Evolutionary conservation across 495 filamentous ascomycete species (phyloP).

Genomic region (Aspergillus wentii): DNA sequence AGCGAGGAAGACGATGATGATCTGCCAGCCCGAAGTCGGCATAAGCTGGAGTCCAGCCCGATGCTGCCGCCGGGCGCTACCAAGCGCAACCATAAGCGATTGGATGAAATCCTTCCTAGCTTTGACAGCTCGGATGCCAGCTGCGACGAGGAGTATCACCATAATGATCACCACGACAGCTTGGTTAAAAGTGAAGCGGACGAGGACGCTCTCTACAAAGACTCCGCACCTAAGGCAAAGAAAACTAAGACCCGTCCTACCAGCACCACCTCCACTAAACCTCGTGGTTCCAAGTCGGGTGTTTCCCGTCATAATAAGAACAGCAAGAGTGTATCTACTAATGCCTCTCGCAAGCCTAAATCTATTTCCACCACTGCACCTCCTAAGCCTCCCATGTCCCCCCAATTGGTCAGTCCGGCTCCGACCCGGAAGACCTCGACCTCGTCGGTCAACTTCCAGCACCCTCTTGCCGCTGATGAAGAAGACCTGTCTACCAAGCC

Average conservation of each 20-base stretch:
- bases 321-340: slow-evolving; percentile 35
- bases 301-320: slow-evolving; percentile 38
- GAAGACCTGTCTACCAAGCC: slow-evolving; percentile 91
- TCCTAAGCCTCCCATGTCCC: slow-evolving; percentile 53
- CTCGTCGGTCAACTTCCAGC: slow-evolving; percentile 62
- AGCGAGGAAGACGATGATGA: slow-evolving; percentile 68
- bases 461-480: slow-evolving; percentile 72
- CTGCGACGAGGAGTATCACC: slow-evolving; percentile 52
- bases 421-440: slow-evolving; percentile 72
- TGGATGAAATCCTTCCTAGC: slow-evolving; percentile 59
- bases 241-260: slow-evolving; percentile 37
- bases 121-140: slow-evolving; percentile 70
- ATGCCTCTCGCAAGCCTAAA: slow-evolving; percentile 52
- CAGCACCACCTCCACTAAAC: slow-evolving; percentile 25
- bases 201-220: slow-evolving; percentile 39
- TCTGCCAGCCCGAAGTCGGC: slow-evolving; percentile 55
- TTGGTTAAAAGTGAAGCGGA: slow-evolving; percentile 49
- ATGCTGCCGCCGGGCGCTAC: slow-evolving; percentile 45
- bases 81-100: slow-evolving; percentile 50
- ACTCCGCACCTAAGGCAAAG: slow-evolving; percentile 39
- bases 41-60: slow-evolving; percentile 55
- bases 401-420: slow-evolving; percentile 54
- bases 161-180: slow-evolving; percentile 58
- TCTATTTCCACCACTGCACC: slow-evolving; percentile 26
- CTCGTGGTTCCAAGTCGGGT: slow-evolving; percentile 32